Evolutionary conservation across 2,329 filamentous ascomycete genomes (phyloP).

Genomic region (Cryphonectria japonica): DNA sequence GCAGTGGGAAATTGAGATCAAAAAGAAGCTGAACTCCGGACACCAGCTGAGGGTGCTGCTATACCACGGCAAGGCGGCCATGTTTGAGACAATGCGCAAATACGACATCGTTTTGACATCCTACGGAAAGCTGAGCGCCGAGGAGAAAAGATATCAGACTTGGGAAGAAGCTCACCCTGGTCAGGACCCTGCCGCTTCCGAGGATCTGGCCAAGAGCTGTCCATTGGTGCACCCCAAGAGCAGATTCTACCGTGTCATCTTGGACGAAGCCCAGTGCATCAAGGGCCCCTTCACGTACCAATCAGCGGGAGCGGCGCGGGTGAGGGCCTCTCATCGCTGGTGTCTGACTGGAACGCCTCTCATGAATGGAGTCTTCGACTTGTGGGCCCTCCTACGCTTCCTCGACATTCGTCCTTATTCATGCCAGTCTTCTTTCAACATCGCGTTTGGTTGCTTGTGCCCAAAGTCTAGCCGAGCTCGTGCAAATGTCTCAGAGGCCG

Average conservation of each 20-base stretch:
- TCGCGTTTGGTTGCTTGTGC: slow-evolving; percentile 45
- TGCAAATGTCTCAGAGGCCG: slow-evolving; percentile 44
- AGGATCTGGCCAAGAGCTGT: slow-evolving; percentile 45
- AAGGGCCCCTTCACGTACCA: slow-evolving; percentile 72
- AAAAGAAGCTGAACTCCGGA: slow-evolving; percentile 64
- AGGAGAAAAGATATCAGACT: slow-evolving; percentile 64
- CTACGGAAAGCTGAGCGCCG: slow-evolving; percentile 71
- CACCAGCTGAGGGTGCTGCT: slow-evolving; percentile 68
- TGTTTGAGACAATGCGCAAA: slow-evolving; percentile 63
- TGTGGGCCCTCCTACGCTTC: slow-evolving; percentile 79
- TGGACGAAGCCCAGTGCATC: slow-evolving; percentile 82
- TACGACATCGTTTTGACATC: slow-evolving; percentile 81
- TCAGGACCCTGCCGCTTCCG: slow-evolving; percentile 40
- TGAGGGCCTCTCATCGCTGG: slow-evolving; percentile 68
- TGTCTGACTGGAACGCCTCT: slow-evolving; percentile 83
- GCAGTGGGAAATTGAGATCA: slow-evolving; percentile 85
- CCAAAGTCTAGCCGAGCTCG: slow-evolving; percentile 32
- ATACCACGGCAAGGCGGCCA: slow-evolving; percentile 68
- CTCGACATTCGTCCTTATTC: slow-evolving; percentile 77
- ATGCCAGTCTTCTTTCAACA: slow-evolving; percentile 63
- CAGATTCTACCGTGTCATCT: slow-evolving; percentile 70
- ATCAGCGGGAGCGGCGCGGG: slow-evolving; percentile 60
- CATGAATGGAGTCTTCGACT: slow-evolving; percentile 83
- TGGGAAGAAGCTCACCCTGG: slow-evolving; percentile 55
- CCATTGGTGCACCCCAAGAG: slow-evolving; percentile 63